These are phyloP conservation scores for Biscutella laevigata DNA, from an alignment of 441 rosid species.

Conservation along the genomic window DNA sequence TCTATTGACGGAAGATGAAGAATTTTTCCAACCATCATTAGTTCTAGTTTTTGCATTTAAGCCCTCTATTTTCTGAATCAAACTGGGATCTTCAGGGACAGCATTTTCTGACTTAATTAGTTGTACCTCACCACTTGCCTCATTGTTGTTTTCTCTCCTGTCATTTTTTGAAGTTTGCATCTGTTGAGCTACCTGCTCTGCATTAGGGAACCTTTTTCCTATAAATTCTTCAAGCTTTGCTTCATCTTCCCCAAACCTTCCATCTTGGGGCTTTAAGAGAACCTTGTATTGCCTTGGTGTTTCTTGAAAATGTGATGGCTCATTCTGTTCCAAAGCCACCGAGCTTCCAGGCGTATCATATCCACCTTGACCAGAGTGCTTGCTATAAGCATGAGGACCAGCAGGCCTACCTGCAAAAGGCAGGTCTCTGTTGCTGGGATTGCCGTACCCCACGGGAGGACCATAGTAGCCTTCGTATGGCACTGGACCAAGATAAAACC, in stretches of 20 bases:
- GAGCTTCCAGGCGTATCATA: slow-evolving; percentile 41
- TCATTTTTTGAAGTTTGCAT: slow-evolving; percentile 41
- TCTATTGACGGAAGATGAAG: slow-evolving; percentile 27
- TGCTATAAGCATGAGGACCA: slow-evolving; percentile 49
- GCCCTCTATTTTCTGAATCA: slow-evolving; percentile 85
- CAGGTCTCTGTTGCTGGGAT: slow-evolving; percentile 62
- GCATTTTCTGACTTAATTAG: slow-evolving; percentile 29
- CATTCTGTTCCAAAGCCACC: slow-evolving; percentile 42
- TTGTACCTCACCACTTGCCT: slow-evolving; percentile 32
- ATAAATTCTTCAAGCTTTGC: slow-evolving; percentile 40
- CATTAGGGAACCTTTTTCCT: slow-evolving; percentile 24
- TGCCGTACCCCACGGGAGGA: slow-evolving; percentile 75
- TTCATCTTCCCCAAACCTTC: slow-evolving; percentile 49
- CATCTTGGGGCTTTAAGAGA: slow-evolving; percentile 67
- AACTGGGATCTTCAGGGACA: slow-evolving; percentile 45
- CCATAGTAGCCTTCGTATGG: slow-evolving; percentile 72
- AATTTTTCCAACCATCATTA: slow-evolving; percentile 37
- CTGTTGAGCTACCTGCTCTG: slow-evolving; percentile 35
- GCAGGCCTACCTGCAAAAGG: slow-evolving; percentile 68
- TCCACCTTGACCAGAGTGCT: slow-evolving; percentile 59
- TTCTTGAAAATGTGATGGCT: slow-evolving; percentile 50
- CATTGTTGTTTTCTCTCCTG: slow-evolving; percentile 35
- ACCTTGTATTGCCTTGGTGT: slow-evolving; percentile 55
- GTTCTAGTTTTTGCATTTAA: slow-evolving; percentile 56
- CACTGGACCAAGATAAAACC: slow-evolving; percentile 77